Conservation (phyloP, 2,329 filamentous ascomycete species). For the Rhytidhysteron rufulum region DNA sequence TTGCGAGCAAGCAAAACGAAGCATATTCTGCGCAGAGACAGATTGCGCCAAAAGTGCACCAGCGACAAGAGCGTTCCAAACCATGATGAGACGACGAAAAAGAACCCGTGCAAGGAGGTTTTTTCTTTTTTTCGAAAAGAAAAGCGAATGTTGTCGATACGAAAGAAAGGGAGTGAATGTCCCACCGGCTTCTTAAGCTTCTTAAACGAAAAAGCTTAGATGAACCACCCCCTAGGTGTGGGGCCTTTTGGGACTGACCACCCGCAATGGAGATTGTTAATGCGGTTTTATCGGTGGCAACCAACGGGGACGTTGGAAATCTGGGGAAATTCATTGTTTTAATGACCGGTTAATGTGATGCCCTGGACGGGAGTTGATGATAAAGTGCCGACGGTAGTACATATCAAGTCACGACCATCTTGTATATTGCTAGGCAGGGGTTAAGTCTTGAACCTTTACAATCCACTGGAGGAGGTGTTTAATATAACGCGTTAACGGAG, state of each 20-base stretch:
- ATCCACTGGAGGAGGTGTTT: no score
- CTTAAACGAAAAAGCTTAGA: background rate
- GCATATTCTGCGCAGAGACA: conserved; percentile 28
- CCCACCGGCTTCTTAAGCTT: conserved; percentile 9
- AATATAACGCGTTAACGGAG: no score
- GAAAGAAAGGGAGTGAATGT: conserved; percentile 2
- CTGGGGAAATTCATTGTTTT: conserved; percentile 5
- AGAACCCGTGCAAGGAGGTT: background rate
- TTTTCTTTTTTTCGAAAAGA: conserved; percentile 2
- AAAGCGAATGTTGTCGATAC: conserved; percentile 6
- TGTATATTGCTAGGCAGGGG: conserved; percentile 4
- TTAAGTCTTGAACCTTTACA: conserved; percentile 1
- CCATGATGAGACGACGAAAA: conserved; percentile 13
- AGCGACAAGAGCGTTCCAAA: conserved; percentile 19
- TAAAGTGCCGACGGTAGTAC: conserved; percentile 16
- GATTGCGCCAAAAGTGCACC: conserved; percentile 19
- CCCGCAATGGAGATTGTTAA: conserved; percentile 5
- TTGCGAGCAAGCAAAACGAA: conserved; percentile 31
- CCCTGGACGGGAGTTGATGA: conserved; percentile 14
- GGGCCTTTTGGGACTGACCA: conserved; percentile 6
- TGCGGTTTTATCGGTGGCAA: conserved; percentile 6
- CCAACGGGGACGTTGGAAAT: conserved; percentile 8
- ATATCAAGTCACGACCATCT: conserved; percentile 6
- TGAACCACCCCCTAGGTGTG: conserved; percentile 7
- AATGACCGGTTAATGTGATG: conserved; percentile 15